Percentiles rank a stretch among this genome's conserved stretches.
Evolutionary conservation across 2,329 filamentous ascomycete genomes (phyloP).

Genomic region (Metarhizium humberi): DNA sequence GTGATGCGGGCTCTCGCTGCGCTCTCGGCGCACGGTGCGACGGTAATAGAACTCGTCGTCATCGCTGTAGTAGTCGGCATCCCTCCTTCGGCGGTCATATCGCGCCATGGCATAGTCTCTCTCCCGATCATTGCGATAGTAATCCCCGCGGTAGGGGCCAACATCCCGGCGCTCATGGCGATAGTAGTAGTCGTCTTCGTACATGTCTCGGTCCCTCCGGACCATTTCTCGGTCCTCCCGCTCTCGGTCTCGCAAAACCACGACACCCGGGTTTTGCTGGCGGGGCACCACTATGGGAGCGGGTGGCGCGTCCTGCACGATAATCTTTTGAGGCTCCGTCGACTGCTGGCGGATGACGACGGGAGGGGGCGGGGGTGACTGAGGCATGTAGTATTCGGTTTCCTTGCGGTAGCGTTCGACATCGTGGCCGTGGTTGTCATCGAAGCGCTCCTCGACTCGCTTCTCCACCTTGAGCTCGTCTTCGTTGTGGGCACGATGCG

Average conservation of each 20-base stretch:
- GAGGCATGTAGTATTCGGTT: conserved; percentile 50
- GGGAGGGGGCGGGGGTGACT: conserved; percentile 38
- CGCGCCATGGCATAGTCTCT: conserved; percentile 22
- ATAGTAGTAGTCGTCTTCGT: conserved; percentile 43
- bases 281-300: conserved; percentile 41
- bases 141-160: conserved; percentile 27
- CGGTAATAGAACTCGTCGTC: conserved; percentile 40
- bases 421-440: conserved; percentile 36
- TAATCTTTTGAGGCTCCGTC: conserved; percentile 48
- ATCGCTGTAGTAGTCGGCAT: conserved; percentile 34
- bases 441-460: conserved; percentile 39
- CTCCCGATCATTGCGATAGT: conserved; percentile 21
- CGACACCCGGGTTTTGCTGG: conserved; percentile 30
- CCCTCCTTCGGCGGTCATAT: conserved; percentile 31
- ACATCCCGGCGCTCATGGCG: conserved; percentile 36
- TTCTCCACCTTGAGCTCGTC: conserved; percentile 47
- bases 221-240: conserved; percentile 30
- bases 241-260: conserved; percentile 35
- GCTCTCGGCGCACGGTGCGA: conserved; percentile 37
- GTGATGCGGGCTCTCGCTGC: conserved; percentile 41
- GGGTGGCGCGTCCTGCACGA: conserved; percentile 49
- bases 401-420: conserved; percentile 52
- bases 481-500: conserved; percentile 31
- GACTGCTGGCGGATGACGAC: conserved; percentile 48
- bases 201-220: conserved; percentile 24